Conservation (phyloP, 495 filamentous ascomycete genomes). For the Aspergillus conjunctus region DNA sequence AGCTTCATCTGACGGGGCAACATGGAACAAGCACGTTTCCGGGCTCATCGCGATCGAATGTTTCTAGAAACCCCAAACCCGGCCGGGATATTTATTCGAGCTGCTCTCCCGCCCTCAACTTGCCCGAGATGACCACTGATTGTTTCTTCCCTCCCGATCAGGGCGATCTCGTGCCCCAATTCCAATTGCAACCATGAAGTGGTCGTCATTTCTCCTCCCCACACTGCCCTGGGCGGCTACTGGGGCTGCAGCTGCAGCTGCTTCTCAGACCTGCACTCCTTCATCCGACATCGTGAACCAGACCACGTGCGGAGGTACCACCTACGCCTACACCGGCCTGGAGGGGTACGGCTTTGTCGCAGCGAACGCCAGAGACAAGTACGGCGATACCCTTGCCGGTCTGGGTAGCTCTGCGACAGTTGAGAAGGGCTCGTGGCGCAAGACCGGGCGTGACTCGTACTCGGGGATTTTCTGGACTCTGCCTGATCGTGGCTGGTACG, state of each 20-base stretch:
- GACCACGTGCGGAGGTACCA: slow-evolving; percentile 64
- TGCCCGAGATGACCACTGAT: not conserved
- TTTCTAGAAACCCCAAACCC: not conserved
- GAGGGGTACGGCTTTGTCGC: slow-evolving; percentile 70
- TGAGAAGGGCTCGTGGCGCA: slow-evolving; percentile 64
- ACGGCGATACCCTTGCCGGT: slow-evolving; percentile 71
- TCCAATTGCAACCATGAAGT: slow-evolving; percentile 26
- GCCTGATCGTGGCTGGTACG: slow-evolving; percentile 73
- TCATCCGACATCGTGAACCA: slow-evolving; percentile 43
- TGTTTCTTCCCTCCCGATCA: not conserved
- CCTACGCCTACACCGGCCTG: slow-evolving; percentile 67
- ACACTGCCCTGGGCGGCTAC: slow-evolving; percentile 23
- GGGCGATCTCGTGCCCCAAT: not conserved
- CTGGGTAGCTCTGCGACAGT: slow-evolving; percentile 70
- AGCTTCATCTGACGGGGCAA: slow-evolving; percentile 6
- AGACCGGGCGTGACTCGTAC: slow-evolving; percentile 56
- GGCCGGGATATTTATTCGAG: slow-evolving; percentile 4
- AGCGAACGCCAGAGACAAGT: slow-evolving; percentile 65
- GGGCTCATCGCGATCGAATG: not conserved
- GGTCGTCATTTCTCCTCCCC: slow-evolving; percentile 20
- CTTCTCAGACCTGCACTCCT: not conserved
- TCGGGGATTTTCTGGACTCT: slow-evolving; percentile 64
- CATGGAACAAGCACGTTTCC: not conserved
- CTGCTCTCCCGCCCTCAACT: not conserved
- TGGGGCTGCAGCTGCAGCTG: slow-evolving; percentile 13